These are phyloP conservation scores for Pythium coloratum DNA, from an alignment of 352 stramenopile species.

Conservation along the genomic window DNA sequence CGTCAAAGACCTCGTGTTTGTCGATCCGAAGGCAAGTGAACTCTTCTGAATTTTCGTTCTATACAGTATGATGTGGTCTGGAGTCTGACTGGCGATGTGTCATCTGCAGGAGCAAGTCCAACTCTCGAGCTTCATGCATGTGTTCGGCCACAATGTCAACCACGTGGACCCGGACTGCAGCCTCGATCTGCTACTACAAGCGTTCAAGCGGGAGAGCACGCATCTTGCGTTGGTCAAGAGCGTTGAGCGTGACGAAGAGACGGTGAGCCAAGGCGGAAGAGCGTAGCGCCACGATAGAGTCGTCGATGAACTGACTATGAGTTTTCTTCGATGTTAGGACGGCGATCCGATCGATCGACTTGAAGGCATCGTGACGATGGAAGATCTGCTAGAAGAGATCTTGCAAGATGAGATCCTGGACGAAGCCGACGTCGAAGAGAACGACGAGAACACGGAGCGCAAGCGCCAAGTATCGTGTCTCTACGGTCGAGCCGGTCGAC, in stretches of 20 bases:
- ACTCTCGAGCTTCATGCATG: constrained; percentile 66
- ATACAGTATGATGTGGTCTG: neutral
- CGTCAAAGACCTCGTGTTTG: constrained; percentile 99
- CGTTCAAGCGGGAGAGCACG: constrained; percentile 92
- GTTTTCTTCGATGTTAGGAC: constrained; percentile 23
- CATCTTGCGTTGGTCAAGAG: constrained; percentile 95
- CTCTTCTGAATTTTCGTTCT: neutral
- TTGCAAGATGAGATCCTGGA: constrained; percentile 96
- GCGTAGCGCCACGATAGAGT: neutral
- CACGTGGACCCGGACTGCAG: constrained; percentile 91
- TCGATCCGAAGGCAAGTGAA: constrained; percentile 94
- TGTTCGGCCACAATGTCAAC: constrained; percentile 56
- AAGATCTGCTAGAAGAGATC: constrained; percentile 99
- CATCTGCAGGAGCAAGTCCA: constrained; percentile 55
- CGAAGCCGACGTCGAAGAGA: constrained; percentile 86
- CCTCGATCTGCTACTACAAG: constrained; percentile 92
- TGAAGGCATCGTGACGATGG: constrained; percentile 97
- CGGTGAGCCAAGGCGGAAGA: neutral
- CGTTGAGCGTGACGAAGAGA: constrained; percentile 67
- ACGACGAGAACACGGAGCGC: constrained; percentile 39
- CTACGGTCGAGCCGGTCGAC: constrained; percentile 48
- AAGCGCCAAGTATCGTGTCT: constrained; percentile 49
- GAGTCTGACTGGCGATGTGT: neutral
- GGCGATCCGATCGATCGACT: constrained; percentile 92
- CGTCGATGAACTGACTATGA: neutral